Evolutionary conservation across 2,329 filamentous ascomycete species (phyloP).

Genomic region (Beauveria sp.): DNA sequence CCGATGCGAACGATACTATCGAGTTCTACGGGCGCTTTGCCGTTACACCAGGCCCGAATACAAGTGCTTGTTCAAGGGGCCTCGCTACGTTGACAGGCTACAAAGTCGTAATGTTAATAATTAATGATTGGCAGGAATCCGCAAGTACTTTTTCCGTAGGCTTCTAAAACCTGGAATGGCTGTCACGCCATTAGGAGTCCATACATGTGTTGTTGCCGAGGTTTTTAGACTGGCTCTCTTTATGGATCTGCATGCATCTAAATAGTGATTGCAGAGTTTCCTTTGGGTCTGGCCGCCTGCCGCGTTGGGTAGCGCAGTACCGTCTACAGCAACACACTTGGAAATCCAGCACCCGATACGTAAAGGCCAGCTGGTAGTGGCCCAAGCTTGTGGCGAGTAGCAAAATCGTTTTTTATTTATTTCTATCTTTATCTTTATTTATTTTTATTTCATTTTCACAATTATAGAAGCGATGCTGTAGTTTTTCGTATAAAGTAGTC

Average conservation of each 20-base stretch:
- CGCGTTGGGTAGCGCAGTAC: not conserved
- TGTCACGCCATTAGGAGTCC: not conserved
- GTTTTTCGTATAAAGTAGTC: not conserved
- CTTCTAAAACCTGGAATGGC: not conserved
- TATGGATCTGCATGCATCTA: not conserved
- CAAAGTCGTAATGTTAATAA: not conserved
- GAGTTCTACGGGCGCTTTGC: not conserved
- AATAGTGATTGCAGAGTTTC: not conserved
- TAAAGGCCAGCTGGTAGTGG: not conserved
- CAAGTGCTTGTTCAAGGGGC: not conserved
- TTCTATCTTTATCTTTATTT: too few species aligned
- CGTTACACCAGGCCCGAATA: not conserved
- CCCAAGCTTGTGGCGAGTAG: not conserved
- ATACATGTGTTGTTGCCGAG: not conserved
- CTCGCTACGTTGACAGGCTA: not conserved
- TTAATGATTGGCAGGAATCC: too few species aligned
- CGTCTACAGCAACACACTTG: not conserved
- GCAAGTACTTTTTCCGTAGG: too few species aligned
- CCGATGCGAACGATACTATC: conserved; percentile 2
- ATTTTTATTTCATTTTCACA: too few species aligned
- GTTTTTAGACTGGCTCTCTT: not conserved
- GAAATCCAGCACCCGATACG: not conserved
- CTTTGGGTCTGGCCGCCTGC: not conserved
- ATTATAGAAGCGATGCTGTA: not conserved
- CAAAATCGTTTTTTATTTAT: not conserved